Evolutionary conservation across 2,329 filamentous ascomycete species (phyloP), one percentile per base, ranked within the genome.

Genomic region (Pezicula neosporulosa): DNA sequence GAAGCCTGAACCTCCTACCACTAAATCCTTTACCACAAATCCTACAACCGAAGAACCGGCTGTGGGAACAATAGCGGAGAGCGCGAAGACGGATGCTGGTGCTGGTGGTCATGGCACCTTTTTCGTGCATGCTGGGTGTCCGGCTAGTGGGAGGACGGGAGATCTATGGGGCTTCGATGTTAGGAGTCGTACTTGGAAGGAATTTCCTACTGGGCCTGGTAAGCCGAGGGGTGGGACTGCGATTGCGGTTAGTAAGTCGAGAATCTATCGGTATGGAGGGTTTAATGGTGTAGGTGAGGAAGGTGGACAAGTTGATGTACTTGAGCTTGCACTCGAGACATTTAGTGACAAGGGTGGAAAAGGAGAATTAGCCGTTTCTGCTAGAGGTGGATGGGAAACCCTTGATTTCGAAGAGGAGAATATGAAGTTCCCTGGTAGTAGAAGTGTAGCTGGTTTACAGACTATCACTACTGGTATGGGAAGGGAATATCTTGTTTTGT

Each of bases 101-200:
- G 73, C 73, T 3, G 86, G 85, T 5, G 86, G 85, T 4, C 80
- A 81, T 50, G 83, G 85, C 18, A 88, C 82, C 0, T 73, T 96
- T 43, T 86, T 89, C 64, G 66, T 96, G 30, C 90, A 95, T 66
- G 89, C 87, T 4, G 90, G 90, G 3, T 88, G 85, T 61, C 77
- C 80, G 6, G 77, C 72, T 27, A 86, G 83, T 10, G 74, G 83
- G 3, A 73, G 88, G 3, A 73, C 74, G 37, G 72, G 75, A 10
- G 90, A 96, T 64, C 69, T 92, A 6, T 96, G 90, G 90, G 81
- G 82, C 0, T 95, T 95, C 64, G 83, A 87, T 62, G 69, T 93
- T 21, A 73, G 72, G 44, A 76, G 75, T 7, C 73, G 76, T 48
- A 73, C 76, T 2, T 96, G 90, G 90, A 82, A 76, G 37, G 76